These are phyloP conservation scores for Proliferodiscus dingleyae DNA, from an alignment of 2,329 filamentous ascomycete genomes.

Conservation along the genomic window DNA sequence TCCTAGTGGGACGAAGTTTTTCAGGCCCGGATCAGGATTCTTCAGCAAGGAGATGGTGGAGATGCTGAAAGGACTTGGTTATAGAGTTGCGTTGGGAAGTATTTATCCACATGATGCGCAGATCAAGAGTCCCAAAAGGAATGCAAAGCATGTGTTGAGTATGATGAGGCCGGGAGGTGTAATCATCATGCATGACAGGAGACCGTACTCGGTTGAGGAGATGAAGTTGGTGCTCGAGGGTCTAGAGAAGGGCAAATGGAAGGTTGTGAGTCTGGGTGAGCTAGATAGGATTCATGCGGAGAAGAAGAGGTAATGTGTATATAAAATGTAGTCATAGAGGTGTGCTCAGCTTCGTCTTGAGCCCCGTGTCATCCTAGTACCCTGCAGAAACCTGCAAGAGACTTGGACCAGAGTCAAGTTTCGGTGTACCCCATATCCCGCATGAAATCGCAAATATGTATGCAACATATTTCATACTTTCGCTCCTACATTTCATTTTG, in stretches of 20 bases:
- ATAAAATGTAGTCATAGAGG: no score
- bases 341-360: no score
- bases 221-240: constrained; percentile 66
- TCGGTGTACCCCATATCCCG: no score
- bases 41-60: constrained; percentile 68
- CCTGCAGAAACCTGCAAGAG: no score
- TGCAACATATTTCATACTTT: no score
- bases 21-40: constrained; percentile 79
- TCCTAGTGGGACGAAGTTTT: constrained; percentile 57
- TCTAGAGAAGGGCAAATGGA: constrained; percentile 64
- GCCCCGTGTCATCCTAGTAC: no score
- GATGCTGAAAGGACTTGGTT: constrained; percentile 56
- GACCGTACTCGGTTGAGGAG: constrained; percentile 81
- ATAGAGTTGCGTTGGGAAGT: constrained; percentile 71
- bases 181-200: constrained; percentile 80
- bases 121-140: constrained; percentile 62
- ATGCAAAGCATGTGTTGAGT: constrained; percentile 74
- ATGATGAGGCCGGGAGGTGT: constrained; percentile 73
- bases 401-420: no score
- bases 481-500: no score
- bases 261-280: constrained; percentile 66
- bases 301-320: constrained; percentile 9
- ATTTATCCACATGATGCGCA: constrained; percentile 93
- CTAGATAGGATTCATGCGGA: constrained; percentile 43
- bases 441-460: no score